Evolutionary conservation across 1,139 yeast species (phyloP).

Genomic region (Tardiomyces blankii): DNA sequence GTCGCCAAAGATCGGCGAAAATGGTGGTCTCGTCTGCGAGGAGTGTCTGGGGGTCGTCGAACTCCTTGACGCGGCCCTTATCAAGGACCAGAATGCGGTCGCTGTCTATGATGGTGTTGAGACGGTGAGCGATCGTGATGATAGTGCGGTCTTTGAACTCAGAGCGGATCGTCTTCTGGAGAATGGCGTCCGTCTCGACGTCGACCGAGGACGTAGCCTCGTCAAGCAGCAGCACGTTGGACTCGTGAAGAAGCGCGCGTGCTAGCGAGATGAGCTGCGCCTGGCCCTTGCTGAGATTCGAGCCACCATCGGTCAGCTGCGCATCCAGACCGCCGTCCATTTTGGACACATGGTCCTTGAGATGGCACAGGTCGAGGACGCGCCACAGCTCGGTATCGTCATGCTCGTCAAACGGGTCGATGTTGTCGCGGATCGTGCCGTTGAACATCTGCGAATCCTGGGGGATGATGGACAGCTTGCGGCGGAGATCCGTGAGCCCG

Average conservation of each 20-base stretch:
- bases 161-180: conserved; percentile 60
- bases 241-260: conserved; percentile 52
- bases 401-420: conserved; percentile 48
- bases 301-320: conserved; percentile 53
- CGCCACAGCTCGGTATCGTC: conserved; percentile 45
- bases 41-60: conserved; percentile 49
- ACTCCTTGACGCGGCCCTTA: conserved; percentile 56
- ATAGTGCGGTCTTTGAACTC: conserved; percentile 60
- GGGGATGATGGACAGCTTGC: conserved; percentile 56
- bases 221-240: conserved; percentile 57
- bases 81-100: conserved; percentile 64
- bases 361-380: conserved; percentile 72
- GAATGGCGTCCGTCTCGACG: conserved; percentile 61
- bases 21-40: conserved; percentile 16
- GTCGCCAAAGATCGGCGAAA: background rate
- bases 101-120: conserved; percentile 72
- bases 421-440: conserved; percentile 51
- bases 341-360: conserved; percentile 47
- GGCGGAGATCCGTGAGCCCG: conserved; percentile 47
- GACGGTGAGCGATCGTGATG: conserved; percentile 70
- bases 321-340: conserved; percentile 23
- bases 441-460: conserved; percentile 65
- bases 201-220: conserved; percentile 88
- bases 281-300: conserved; percentile 68
- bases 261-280: conserved; percentile 68